Evolutionary conservation across 495 filamentous ascomycete species (phyloP).

Genomic region (Aspergillus bridgeri): DNA sequence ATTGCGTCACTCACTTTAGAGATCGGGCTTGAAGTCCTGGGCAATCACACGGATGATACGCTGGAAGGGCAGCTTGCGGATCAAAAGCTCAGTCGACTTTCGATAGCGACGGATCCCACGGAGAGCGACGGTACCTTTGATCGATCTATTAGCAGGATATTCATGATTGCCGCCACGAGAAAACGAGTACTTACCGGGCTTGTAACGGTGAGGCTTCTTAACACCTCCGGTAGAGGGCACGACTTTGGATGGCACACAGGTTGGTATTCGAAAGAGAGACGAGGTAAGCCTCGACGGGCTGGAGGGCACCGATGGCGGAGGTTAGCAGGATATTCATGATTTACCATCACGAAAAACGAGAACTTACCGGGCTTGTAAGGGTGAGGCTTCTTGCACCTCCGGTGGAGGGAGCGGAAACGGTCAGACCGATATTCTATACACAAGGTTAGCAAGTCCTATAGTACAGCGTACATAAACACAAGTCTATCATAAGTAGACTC

Average conservation of each 20-base stretch:
- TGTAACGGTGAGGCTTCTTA: conserved; percentile 99
- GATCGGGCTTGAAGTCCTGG: conserved; percentile 99
- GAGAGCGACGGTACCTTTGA: conserved; percentile 94
- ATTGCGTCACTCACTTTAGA: no score
- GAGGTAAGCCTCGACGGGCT: no score
- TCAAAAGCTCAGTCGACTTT: conserved; percentile 99
- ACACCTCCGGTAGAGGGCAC: no score
- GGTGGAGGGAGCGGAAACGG: no score
- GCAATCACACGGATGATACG: conserved; percentile 99
- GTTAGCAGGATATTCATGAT: conserved; percentile 29
- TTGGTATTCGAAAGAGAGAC: no score
- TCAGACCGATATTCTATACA: no score
- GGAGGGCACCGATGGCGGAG: no score
- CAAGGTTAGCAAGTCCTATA: no score
- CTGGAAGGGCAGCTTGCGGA: conserved; percentile 99
- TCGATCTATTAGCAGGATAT: conserved; percentile 30
- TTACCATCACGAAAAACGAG: background rate
- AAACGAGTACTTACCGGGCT: conserved; percentile 70
- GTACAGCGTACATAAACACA: no score
- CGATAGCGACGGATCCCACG: conserved; percentile 99
- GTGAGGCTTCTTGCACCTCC: no score
- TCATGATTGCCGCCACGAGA: background rate
- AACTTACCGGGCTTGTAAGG: conserved; percentile 95
- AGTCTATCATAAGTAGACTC: no score
- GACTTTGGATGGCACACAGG: no score